These are phyloP conservation scores for Omphalea diandra DNA, from an alignment of 441 rosid genomes.

Conservation along the genomic window DNA sequence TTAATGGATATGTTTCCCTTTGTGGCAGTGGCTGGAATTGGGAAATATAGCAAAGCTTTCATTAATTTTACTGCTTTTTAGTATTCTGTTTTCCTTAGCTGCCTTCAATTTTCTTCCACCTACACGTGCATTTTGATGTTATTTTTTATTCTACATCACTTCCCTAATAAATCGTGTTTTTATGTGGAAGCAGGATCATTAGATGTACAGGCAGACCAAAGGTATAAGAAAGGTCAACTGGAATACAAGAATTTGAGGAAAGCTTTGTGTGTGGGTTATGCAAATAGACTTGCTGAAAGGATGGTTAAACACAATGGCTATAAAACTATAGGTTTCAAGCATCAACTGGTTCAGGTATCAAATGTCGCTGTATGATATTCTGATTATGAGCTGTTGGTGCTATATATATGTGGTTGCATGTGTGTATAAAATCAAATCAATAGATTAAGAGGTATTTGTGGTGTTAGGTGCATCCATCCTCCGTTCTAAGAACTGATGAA, in stretches of 20 bases:
- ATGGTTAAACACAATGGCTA: constrained; percentile 93
- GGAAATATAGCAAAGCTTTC: neutral
- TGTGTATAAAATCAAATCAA: neutral
- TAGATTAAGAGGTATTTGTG: constrained; percentile 9
- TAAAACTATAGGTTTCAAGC: constrained; percentile 72
- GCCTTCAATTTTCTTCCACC: neutral
- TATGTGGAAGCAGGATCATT: constrained; percentile 55
- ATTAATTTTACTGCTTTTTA: neutral
- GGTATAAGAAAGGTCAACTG: constrained; percentile 43
- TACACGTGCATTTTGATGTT: neutral
- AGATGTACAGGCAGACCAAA: constrained; percentile 59
- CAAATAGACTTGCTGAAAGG: constrained; percentile 86
- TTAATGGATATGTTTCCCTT: no score
- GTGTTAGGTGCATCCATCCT: constrained; percentile 85
- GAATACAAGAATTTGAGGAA: constrained; percentile 76
- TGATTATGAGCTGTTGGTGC: neutral
- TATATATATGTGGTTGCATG: no score
- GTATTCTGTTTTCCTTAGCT: neutral
- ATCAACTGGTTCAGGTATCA: constrained; percentile 86
- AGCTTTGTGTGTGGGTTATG: constrained; percentile 83
- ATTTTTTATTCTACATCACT: neutral
- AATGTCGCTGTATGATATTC: neutral
- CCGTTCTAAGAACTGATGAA: constrained; percentile 63
- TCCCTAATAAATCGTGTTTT: constrained; percentile 2
- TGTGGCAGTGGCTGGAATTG: neutral